Evolutionary conservation across 306 rosid species (phyloP), one percentile per base, ranked within the genome.

Genomic region (Lotus japonicus): DNA sequence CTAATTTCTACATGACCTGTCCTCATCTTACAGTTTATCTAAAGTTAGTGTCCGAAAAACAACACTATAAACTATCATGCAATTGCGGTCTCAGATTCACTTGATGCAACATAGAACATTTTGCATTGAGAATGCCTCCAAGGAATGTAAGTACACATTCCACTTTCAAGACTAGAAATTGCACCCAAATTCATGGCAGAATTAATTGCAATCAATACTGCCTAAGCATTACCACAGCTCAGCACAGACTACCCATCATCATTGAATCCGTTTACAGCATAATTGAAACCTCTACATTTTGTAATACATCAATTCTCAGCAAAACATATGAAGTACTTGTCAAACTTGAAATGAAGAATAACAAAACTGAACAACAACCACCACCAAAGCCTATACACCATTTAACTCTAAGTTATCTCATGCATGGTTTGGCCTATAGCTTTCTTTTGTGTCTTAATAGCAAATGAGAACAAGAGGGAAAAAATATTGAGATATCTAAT

Each of bases 101-200:
- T 71, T 86, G 87, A 65, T 88, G 89, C 64, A 91, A 67, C 91
- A 88, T 86, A 61, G 89, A 88, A 73, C 95, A 90, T 75, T 86
- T 91, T 9, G 92, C 95, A 68, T 88, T 86, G 13, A 88, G 85
- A 73, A 91, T 57, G 48, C 90, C 92, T 60, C 92, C 95, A 50
- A 71, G 84, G 42, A 74, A 84, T 5, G 87, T 57, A 21, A 86
- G 85, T 61, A 85, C 70, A 81, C 80, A 79, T 1, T 83, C 71
- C 70, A 81, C 80, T 81, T 1, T 83, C 71, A 36, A 81, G 79
- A 70, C 76, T 86, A 3, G 84, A 77, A 31, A 80, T 68, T 9
- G 78, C 62, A 63, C 75, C 77, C 67, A 84, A 61, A 66, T 83
- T 88, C 79, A 86, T 88, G 44, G 83, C 60, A 56, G 88, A 79